Conservation (phyloP, 108 stramenopile species). For the Stephanodiscus triporus region DNA sequence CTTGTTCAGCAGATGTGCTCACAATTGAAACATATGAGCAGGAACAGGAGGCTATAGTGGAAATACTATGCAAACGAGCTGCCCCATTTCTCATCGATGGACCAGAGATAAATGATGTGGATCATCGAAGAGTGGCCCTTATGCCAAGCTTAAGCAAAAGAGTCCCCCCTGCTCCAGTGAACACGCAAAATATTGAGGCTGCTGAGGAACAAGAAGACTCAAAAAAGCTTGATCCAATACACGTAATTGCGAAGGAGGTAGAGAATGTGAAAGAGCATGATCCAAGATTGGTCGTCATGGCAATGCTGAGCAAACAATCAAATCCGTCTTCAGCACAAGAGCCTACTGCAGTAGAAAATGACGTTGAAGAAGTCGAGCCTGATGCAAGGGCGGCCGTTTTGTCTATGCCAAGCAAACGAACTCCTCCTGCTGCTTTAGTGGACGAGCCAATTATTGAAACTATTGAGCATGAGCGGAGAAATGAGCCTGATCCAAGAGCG, state of each 20-base stretch:
- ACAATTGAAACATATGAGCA: no score
- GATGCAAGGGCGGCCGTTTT: conserved; percentile 1
- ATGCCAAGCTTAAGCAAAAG: not conserved
- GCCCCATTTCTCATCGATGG: not conserved
- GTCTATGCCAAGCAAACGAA: conserved; percentile 8
- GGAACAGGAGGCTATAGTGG: not conserved
- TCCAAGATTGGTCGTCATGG: not conserved
- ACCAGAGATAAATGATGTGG: conserved; percentile 1
- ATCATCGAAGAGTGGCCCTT: not conserved
- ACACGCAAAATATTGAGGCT: no score
- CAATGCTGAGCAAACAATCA: not conserved
- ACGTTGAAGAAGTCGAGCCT: not conserved
- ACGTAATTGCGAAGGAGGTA: not conserved
- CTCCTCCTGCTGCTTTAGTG: conserved; percentile 4
- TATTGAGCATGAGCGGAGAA: conserved; percentile 3
- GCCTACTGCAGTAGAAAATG: not conserved
- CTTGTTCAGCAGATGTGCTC: no score
- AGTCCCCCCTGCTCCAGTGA: not conserved
- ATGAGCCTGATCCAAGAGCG: conserved; percentile 17
- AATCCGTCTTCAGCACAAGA: not conserved
- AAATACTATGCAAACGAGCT: no score
- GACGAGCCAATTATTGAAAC: conserved; percentile 28
- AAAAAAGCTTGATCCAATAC: no score
- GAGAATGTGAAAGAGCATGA: conserved; percentile 1
- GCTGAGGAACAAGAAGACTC: no score